phyloP scores from a whole-genome alignment of 2,329 filamentous ascomycete genomes.

The Aspergillus sp. region DNA sequence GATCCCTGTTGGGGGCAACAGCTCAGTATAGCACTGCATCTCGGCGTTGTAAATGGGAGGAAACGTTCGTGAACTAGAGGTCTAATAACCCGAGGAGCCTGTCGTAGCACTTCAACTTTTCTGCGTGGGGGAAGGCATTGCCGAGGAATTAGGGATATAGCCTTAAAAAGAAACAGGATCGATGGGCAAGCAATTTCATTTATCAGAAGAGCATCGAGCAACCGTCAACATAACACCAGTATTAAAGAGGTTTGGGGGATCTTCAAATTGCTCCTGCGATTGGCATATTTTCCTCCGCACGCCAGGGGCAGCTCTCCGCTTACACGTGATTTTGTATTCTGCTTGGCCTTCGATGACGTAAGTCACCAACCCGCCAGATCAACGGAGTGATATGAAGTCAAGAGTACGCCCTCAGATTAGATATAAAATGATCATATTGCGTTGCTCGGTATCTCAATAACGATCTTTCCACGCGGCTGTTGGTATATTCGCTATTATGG shows the following conservation, averaged over 20 bases:
- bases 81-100: not conserved
- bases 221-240: not conserved
- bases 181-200: not conserved
- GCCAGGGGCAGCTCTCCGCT: constrained; percentile 1
- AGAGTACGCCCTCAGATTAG: too few species aligned
- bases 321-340: constrained; percentile 17
- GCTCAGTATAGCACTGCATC: constrained; percentile 98
- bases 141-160: not conserved
- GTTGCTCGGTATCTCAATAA: not conserved
- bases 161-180: not conserved
- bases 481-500: constrained; percentile 53
- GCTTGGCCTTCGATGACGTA: constrained; percentile 19
- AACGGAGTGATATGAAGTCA: too few species aligned
- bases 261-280: not conserved
- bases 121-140: constrained; percentile 12
- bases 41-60: constrained; percentile 3
- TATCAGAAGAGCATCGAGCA: not conserved
- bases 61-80: not conserved
- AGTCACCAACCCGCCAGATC: not conserved
- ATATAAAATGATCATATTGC: not conserved
- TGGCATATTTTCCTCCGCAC: constrained; percentile 7
- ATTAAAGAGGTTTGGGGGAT: not conserved
- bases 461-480: constrained; percentile 14
- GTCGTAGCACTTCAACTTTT: constrained; percentile 11
- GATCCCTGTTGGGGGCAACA: constrained; percentile 90